Percentiles rank a stretch among this genome's conserved stretches.
phyloP scores from a whole-genome alignment of 768 basidiomycete species.

The Mycena sanguinolenta region DNA sequence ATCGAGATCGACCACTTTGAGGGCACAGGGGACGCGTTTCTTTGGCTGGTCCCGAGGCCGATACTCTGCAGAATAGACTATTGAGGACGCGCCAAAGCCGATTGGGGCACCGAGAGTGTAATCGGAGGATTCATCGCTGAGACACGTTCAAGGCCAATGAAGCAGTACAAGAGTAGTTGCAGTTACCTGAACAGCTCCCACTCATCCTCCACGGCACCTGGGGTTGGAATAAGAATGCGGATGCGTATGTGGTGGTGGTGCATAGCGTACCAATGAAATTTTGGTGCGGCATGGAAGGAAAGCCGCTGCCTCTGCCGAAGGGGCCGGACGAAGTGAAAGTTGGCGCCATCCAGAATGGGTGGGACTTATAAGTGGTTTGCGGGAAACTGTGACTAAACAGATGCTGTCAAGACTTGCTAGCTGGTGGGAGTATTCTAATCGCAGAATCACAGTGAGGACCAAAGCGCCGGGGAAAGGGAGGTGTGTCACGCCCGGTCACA shows the following conservation, averaged over 20 bases:
- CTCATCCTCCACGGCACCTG: conserved; percentile 79
- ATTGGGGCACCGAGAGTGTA: conserved; percentile 84
- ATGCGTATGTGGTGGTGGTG: not conserved
- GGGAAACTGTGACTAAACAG: too few relatives aligned
- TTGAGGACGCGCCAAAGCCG: conserved; percentile 93
- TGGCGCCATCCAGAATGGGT: not conserved
- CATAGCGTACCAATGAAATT: conserved; percentile 10
- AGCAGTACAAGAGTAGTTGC: conserved; percentile 5
- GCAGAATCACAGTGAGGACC: not conserved
- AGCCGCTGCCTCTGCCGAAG: conserved; percentile 20
- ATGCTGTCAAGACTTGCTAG: too few relatives aligned
- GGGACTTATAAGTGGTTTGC: too few relatives aligned
- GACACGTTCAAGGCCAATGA: conserved; percentile 22
- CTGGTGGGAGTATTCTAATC: not conserved
- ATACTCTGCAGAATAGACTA: conserved; percentile 86
- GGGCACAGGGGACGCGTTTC: conserved; percentile 72
- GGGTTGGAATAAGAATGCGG: not conserved
- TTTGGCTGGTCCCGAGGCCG: conserved; percentile 47
- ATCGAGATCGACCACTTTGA: conserved; percentile 93
- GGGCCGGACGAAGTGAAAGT: not conserved
- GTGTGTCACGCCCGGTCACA: not conserved
- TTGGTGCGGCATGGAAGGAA: conserved; percentile 18
- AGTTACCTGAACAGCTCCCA: conserved; percentile 86
- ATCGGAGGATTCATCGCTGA: conserved; percentile 76
- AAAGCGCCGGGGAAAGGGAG: not conserved